Evolutionary conservation across 2,329 filamentous ascomycete species (phyloP).

Genomic region (Tolypocladium paradoxum): DNA sequence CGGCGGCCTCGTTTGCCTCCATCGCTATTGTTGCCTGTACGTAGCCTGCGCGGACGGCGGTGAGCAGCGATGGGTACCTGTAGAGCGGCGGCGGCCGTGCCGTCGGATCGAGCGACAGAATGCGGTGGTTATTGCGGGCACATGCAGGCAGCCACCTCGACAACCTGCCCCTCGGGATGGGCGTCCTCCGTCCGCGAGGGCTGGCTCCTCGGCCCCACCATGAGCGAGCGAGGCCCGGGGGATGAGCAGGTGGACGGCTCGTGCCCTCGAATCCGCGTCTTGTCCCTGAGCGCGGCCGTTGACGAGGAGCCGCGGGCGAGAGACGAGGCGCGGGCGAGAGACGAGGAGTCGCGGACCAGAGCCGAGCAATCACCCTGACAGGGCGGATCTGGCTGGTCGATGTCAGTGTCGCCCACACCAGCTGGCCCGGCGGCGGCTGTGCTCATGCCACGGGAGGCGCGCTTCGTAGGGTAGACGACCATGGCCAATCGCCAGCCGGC

Average conservation of each 20-base stretch:
- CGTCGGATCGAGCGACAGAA: neutral
- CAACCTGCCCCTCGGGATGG: neutral
- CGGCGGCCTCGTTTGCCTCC: neutral
- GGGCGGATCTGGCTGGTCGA: neutral
- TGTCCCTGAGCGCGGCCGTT: neutral
- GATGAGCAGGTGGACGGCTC: neutral
- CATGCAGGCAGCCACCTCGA: neutral
- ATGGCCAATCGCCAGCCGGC: too few relatives aligned
- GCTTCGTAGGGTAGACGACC: neutral
- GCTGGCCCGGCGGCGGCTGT: constrained; percentile 1
- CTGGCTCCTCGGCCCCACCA: constrained; percentile 1
- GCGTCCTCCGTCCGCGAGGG: neutral
- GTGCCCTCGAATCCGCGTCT: neutral
- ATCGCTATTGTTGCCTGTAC: neutral
- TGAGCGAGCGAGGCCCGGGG: neutral
- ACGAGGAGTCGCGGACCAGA: neutral
- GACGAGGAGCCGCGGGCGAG: neutral
- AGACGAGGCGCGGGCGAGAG: neutral
- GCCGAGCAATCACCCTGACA: neutral
- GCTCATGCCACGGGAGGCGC: neutral
- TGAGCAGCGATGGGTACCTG: neutral
- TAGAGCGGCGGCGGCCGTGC: neutral
- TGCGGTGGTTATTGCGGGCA: neutral
- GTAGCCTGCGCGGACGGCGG: neutral
- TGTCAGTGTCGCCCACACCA: neutral